Base-by-base conservation (phyloP, 208 protist species). In the Trypanosomatidae sp. region DNA sequence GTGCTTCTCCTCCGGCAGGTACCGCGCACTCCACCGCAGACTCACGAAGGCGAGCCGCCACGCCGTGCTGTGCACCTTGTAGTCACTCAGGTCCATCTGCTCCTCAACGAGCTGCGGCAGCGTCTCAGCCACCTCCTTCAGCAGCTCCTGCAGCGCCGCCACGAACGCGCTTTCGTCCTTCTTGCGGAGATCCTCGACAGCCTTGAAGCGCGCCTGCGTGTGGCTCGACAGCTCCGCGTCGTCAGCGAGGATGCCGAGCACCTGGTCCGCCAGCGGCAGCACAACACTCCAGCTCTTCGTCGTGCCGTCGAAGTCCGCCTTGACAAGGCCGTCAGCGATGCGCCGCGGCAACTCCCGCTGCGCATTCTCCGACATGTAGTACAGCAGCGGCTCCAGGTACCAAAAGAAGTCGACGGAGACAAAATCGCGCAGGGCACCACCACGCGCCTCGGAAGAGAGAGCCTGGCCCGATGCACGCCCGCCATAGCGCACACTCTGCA, bases 361-460 rank as follows among this genome's bases (percentile, higher is more conserved):
- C 52, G 83, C 80, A 3, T 81, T 71, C 41, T 88, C 82, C 2
- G 92, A 89, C 77, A 89, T 77, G 74, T 94, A 96, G 60, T 90
- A 90, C 33, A 96, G 72, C n/a, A 96, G 79, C 59, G 85, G 74
- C 70, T 91, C 80, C 36, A 91, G 49, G 64, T 92, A 89, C 92
- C 92, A 96, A 64, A 90, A 91, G 70, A 94, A 88, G 30, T 92
- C 85, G 15, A 94, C 81, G n/a, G 82, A 83, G 5, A 89, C 76
- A 7, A 96, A 71, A 53, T 85, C 82, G 6, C 75, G 67, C 58
- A 85, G 83, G 47, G 76, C 70, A 13, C 64, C 65, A 3, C 56
- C 69, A 36, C 69, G 76, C 25, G 76, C 76, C 22, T 75, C 76
- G 19, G 53, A 10, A 8, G 69, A 69, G 49, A 75, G 66, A n/a